Base-by-base conservation (phyloP, 106 monocot species). In the Allium fistulosum region DNA sequence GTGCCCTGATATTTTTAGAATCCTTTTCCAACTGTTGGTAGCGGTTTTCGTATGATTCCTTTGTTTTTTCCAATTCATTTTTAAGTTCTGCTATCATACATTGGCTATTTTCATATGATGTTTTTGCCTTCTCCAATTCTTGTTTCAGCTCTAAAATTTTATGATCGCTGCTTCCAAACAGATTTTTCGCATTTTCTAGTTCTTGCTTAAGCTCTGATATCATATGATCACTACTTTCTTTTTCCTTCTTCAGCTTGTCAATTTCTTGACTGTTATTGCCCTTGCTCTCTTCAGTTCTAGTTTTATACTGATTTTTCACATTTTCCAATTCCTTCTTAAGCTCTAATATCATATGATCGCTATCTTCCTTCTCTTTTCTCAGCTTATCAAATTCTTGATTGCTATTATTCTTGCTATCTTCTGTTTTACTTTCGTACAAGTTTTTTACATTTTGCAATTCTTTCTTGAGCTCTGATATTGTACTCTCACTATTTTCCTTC, bases 191-290 rank as follows among this genome's bases (percentile, higher is more conserved):
- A 16, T 49, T 64, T 65, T 87, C 80, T 59, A 99, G 60, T 51
- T 84, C 85, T 68, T 84, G 78, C 68, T 87, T 82, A 60, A 92
- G 79, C 49, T 79, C 72, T 72, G 78, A 60, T 71, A 87, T 87
- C 62, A 73, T 74, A 49, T 65, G 57, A 3, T 87, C 84, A 17
- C 75, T 70, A 65, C 63, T 75, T 59, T 51, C 74, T 11, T 67
- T 67, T 51, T 74, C 74, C 60, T 67, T 67, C 26, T 48, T 55
- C 7, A 10, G 46, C 10, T 13, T 46, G 7, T 18, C 15, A 2
- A 59, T 59, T 15, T 59, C 18, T 22, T 59, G 7, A 59, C 13
- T 17, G 59, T 59, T 59, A 2, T 22, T 59, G 37, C 5, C 14
- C 3, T 79, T 22, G 37, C 37, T 58, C 58, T 58, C 58, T 88